Percentiles rank a stretch among this genome's conserved stretches.
Evolutionary conservation across 2,329 filamentous ascomycete genomes (phyloP).

Genomic region (Aspergillus fumigatus): DNA sequence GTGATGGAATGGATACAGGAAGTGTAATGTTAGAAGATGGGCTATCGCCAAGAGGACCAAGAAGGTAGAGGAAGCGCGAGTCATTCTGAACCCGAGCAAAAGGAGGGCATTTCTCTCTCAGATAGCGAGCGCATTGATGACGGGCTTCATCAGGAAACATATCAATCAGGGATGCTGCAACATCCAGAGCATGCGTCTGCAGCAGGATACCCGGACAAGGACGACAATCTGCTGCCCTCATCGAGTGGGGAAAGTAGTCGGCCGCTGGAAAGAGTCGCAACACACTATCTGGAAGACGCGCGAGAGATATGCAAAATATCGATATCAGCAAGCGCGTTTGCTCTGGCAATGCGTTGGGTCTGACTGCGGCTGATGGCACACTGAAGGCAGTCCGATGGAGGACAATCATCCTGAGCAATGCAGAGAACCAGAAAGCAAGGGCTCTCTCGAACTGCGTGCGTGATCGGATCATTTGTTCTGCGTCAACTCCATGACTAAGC

Average conservation of each 20-base stretch:
- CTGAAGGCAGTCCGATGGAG: conserved; percentile 38
- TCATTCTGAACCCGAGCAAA: conserved; percentile 37
- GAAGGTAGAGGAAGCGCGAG: conserved; percentile 37
- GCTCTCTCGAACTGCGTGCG: conserved; percentile 26
- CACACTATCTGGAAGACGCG: conserved; percentile 30
- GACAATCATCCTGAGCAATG: conserved; percentile 37
- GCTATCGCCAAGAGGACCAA: conserved; percentile 34
- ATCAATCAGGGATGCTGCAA: conserved; percentile 42
- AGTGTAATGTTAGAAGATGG: conserved; percentile 16
- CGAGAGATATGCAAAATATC: conserved; percentile 39
- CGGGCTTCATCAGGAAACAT: conserved; percentile 42
- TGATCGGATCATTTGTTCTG: conserved; percentile 12
- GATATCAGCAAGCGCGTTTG: conserved; percentile 35
- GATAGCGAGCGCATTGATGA: conserved; percentile 38
- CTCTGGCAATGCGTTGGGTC: conserved; percentile 26
- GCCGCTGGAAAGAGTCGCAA: conserved; percentile 27
- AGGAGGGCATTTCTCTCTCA: conserved; percentile 40
- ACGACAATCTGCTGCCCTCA: conserved; percentile 18
- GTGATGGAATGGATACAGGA: conserved; percentile 27
- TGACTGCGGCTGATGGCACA: conserved; percentile 17
- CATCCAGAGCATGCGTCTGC: conserved; percentile 41
- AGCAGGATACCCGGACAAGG: conserved; percentile 31
- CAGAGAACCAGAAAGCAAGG: conserved; percentile 39
- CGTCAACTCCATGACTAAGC: conserved; percentile 8
- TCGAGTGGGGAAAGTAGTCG: conserved; percentile 26